Evolutionary conservation across 2,329 filamentous ascomycete genomes (phyloP).

Genomic region (Fusarium nygamai): DNA sequence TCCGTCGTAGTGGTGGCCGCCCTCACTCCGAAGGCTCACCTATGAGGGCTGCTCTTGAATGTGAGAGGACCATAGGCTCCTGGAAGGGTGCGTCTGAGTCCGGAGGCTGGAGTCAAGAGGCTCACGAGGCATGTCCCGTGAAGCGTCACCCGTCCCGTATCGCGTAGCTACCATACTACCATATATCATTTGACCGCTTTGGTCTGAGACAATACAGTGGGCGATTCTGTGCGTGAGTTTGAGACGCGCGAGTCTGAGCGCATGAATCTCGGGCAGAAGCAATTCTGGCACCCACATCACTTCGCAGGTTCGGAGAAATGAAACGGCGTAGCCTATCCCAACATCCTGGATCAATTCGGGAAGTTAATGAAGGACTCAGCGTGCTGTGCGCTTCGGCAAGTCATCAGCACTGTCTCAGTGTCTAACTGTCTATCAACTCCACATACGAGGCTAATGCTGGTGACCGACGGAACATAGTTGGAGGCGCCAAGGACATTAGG

Average conservation of each 20-base stretch:
- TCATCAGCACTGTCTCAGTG: constrained; percentile 33
- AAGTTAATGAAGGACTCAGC: constrained; percentile 7
- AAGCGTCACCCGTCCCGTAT: constrained; percentile 19
- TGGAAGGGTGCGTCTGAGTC: constrained; percentile 22
- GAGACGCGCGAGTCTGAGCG: constrained; percentile 21
- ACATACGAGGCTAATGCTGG: not conserved
- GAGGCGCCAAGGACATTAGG: constrained; percentile 14
- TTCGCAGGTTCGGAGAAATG: constrained; percentile 15
- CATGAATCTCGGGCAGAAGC: not conserved
- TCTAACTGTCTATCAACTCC: constrained; percentile 1
- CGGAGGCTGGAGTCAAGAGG: constrained; percentile 20
- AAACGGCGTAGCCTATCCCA: not conserved
- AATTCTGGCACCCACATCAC: constrained; percentile 6
- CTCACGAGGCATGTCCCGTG: constrained; percentile 34
- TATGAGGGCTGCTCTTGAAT: constrained; percentile 21
- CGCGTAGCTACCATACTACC: constrained; percentile 9
- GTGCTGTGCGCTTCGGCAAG: constrained; percentile 17
- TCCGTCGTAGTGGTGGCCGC: constrained; percentile 17
- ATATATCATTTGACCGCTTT: constrained; percentile 31
- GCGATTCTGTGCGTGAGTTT: constrained; percentile 4
- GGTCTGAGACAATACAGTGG: constrained; percentile 31
- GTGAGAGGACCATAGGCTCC: constrained; percentile 20
- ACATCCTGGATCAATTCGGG: constrained; percentile 4
- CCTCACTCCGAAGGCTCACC: not conserved
- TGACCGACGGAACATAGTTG: not conserved